Evolutionary conservation across 1,284 basidiomycete species (phyloP).

Genomic region (Singerocomus rubriflavus): DNA sequence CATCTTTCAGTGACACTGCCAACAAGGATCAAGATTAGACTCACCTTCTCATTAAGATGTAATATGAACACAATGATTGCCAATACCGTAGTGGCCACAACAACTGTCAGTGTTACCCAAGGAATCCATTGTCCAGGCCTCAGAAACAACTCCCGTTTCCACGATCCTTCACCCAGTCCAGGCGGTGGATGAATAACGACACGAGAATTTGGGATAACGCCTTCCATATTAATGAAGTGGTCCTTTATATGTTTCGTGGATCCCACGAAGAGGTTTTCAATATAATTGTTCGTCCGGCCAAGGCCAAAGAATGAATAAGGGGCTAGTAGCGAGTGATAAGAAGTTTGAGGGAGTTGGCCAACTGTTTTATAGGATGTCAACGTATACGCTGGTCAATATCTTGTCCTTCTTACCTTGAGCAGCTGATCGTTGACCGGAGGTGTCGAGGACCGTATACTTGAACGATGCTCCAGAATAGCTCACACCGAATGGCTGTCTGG

Average conservation of each 20-base stretch:
- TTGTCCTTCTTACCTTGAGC: conserved; percentile 64
- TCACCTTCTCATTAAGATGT: conserved; percentile 88
- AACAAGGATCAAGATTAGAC: conserved; percentile 17
- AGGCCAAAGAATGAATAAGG: conserved; percentile 97
- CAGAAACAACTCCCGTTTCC: conserved; percentile 90
- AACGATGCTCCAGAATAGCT: conserved; percentile 94
- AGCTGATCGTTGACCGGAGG: conserved; percentile 85
- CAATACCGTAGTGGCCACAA: conserved; percentile 72
- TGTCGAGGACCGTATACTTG: conserved; percentile 97
- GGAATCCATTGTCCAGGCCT: conserved; percentile 97
- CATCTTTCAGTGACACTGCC: conserved; percentile 7
- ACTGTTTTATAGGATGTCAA: conserved; percentile 47
- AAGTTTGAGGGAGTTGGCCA: conserved; percentile 88
- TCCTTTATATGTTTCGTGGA: conserved; percentile 69
- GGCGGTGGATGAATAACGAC: conserved; percentile 89
- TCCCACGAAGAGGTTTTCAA: conserved; percentile 94
- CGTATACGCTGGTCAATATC: neutral
- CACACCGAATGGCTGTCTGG: conserved; percentile 80
- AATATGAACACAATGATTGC: conserved; percentile 83
- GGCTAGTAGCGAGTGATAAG: conserved; percentile 84
- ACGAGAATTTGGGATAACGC: conserved; percentile 96
- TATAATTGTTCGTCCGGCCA: conserved; percentile 99
- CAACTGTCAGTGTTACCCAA: conserved; percentile 88
- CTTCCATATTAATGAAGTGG: conserved; percentile 90
- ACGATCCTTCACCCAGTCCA: conserved; percentile 47